Base-by-base conservation (phyloP, 495 filamentous ascomycete genomes). In the Neurospora sp. region DNA sequence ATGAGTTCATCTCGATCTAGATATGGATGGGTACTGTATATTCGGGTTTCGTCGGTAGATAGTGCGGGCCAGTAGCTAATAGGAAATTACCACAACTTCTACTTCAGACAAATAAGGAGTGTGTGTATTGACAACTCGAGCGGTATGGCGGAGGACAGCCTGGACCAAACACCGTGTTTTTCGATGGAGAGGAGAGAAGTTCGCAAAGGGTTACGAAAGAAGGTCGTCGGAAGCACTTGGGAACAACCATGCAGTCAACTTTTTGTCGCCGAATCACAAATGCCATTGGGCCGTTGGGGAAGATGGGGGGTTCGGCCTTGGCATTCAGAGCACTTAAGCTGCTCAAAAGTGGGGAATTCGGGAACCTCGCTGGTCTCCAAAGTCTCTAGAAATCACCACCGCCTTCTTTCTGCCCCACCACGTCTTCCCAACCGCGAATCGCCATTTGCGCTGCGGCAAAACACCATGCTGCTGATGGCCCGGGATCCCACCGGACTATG, bases 1-100 rank as follows among this genome's bases (percentile, higher is more conserved):
- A 83, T 40, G 86, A 81, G 74, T 83, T 87, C 85, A 87, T 87
- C 72, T 79, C 78, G 78, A 78, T 70, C 61, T 65, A 65, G 22
- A 61, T 35, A 18, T 65, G 22, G 48, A 59, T 59, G 20, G 46
- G 48, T 31, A 31, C 27, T 31, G 27, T 31, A 31, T 31, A 31
- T 65, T 65, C 53, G 53, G 53, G 53, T 65, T 65, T 65, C 53
- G 27, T 65, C 53, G 53, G 53, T 65, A 61, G 53, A 61, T 31
- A 35, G 53, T 65, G 27, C 53, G 53, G 53, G 27, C 53, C 53
- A 61, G 53, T 61, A 61, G 53, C 53, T 31, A 31, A 31, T 14
- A 61, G 12, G 27, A 65, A 65, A 35, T 35, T 65, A 35, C 27
- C 53, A 35, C 53, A 3, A 65, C 53, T 35, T 65, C 27, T 27